phyloP scores from a whole-genome alignment of 176 grass and related monocot genomes.

The Sorghum bicolor region DNA sequence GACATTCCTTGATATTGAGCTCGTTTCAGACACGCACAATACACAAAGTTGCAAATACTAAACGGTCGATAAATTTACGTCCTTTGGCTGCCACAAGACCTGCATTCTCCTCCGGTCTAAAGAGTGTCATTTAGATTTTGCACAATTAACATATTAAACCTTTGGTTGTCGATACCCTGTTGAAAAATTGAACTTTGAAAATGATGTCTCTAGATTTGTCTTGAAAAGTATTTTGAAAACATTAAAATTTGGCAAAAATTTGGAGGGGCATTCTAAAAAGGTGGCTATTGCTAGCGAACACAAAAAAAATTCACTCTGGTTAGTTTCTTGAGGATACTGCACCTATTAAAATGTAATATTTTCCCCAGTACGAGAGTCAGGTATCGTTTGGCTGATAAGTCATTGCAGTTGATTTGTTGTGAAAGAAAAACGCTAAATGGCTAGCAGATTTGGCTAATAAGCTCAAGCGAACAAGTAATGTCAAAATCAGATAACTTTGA shows the following conservation, averaged over 20 bases:
- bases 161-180: background rate
- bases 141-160: background rate
- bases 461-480: too few relatives aligned
- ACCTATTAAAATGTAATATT: background rate
- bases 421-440: too few relatives aligned
- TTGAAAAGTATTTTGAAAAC: background rate
- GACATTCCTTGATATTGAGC: background rate
- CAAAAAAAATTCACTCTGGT: too few relatives aligned
- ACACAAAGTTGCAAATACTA: background rate
- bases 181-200: background rate
- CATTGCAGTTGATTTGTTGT: too few relatives aligned
- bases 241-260: background rate
- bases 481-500: too few relatives aligned
- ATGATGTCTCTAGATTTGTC: background rate
- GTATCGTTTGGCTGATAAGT: background rate
- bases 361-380: background rate
- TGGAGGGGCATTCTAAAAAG: background rate
- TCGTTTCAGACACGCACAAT: background rate
- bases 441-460: too few relatives aligned
- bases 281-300: background rate
- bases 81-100: background rate
- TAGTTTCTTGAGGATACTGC: background rate
- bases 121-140: background rate
- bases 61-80: background rate
- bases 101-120: background rate